Conservation (phyloP, 768 basidiomycete species). For the Termitomyces sp. region DNA sequence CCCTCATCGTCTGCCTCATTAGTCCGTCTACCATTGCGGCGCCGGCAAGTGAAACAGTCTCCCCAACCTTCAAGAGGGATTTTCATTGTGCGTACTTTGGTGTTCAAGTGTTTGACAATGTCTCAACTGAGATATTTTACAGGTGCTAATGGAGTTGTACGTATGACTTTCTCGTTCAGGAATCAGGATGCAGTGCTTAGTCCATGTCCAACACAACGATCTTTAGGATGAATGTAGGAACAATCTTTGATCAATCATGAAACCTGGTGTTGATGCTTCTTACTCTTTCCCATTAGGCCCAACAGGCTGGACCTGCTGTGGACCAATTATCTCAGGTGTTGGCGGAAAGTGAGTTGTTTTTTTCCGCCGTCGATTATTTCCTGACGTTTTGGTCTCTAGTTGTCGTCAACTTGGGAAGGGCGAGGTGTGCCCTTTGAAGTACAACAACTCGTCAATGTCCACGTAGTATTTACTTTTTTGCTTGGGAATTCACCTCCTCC, state of each 20-base stretch:
- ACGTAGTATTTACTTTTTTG: background rate
- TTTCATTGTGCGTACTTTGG: background rate
- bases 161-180: background rate
- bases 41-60: background rate
- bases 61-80: background rate
- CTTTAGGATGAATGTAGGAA: constrained; percentile 9
- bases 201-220: background rate
- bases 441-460: background rate
- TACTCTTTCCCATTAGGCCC: background rate
- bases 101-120: background rate
- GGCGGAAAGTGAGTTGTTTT: constrained; percentile 17
- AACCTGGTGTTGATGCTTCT: background rate
- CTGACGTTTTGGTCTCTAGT: background rate
- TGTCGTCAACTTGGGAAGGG: background rate
- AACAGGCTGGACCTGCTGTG: constrained; percentile 15
- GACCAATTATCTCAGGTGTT: constrained; percentile 13
- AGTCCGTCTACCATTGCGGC: background rate
- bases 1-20: background rate
- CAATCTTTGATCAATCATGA: background rate
- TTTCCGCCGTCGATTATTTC: background rate
- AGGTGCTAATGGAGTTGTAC: constrained; percentile 12
- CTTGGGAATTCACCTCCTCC: too few relatives aligned
- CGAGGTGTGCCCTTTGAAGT: background rate
- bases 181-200: background rate
- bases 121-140: background rate